Percentiles rank a stretch among this genome's conserved stretches.
These are phyloP conservation scores for Dillenia suffruticosa DNA, from an alignment of 164 flowering plant species.

Conservation along the genomic window DNA sequence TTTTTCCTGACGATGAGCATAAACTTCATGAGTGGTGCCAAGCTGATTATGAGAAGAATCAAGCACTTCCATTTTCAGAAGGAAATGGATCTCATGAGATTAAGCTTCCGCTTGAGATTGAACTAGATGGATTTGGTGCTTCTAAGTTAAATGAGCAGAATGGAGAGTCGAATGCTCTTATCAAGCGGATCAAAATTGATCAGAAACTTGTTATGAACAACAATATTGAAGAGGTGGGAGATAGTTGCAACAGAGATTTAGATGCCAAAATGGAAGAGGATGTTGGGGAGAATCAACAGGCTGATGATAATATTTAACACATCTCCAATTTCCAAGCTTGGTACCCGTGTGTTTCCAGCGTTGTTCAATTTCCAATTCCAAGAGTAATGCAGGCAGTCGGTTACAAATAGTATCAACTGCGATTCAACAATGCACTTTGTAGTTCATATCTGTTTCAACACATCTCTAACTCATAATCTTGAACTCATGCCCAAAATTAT, in stretches of 20 bases:
- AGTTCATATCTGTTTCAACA: too few relatives aligned
- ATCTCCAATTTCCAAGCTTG: too few relatives aligned
- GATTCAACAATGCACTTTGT: too few relatives aligned
- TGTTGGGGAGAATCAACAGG: constrained; percentile 24
- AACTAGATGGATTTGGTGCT: constrained; percentile 34
- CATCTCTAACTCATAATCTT: too few relatives aligned
- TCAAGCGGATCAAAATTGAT: constrained; percentile 30
- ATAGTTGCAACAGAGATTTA: constrained; percentile 16
- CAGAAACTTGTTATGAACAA: constrained; percentile 18
- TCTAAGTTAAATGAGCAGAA: constrained; percentile 41
- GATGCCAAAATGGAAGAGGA: constrained; percentile 23
- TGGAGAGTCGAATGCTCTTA: constrained; percentile 52
- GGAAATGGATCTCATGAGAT: constrained; percentile 41
- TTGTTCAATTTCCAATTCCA: too few relatives aligned
- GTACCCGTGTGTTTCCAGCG: too few relatives aligned
- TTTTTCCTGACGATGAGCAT: constrained; percentile 47
- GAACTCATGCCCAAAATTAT: too few relatives aligned
- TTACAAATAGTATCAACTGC: too few relatives aligned
- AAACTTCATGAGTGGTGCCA: constrained; percentile 17
- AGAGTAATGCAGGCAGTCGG: too few relatives aligned
- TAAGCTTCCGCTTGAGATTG: constrained; percentile 70
- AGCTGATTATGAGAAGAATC: constrained; percentile 16
- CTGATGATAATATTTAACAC: constrained; percentile 10
- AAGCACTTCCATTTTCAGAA: constrained; percentile 16
- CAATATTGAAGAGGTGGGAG: constrained; percentile 25